These are phyloP conservation scores for Hamigera avellanea DNA, from an alignment of 495 filamentous ascomycete species.

Conservation along the genomic window DNA sequence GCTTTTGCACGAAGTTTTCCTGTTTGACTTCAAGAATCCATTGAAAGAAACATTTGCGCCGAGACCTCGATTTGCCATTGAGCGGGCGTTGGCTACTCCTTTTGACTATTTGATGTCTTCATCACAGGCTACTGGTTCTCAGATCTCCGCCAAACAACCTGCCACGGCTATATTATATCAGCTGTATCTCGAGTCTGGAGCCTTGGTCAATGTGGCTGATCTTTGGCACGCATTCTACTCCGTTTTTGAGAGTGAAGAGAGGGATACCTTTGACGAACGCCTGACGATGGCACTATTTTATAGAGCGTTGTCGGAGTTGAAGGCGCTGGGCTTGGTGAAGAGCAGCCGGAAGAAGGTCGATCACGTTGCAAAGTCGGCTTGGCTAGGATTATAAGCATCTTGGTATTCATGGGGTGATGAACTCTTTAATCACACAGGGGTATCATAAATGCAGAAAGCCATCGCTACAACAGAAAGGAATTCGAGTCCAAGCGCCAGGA, in stretches of 20 bases:
- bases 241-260: constrained; percentile 55
- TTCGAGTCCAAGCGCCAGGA: no score
- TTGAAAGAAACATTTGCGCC: constrained; percentile 76
- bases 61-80: constrained; percentile 63
- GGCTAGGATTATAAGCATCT: constrained; percentile 47
- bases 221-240: constrained; percentile 80
- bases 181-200: constrained; percentile 80
- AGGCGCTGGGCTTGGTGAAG: constrained; percentile 76
- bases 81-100: constrained; percentile 67
- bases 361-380: constrained; percentile 72
- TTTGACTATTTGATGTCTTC: constrained; percentile 78
- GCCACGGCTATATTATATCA: constrained; percentile 78
- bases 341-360: constrained; percentile 82
- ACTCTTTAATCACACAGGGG: constrained; percentile 5
- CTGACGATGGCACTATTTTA: constrained; percentile 66
- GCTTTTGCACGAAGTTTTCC: constrained; percentile 68
- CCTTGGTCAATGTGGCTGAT: constrained; percentile 79
- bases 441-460: constrained; percentile 6
- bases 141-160: constrained; percentile 53
- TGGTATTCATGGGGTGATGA: no score
- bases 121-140: constrained; percentile 18
- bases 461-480: neutral
- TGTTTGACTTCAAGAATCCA: constrained; percentile 72
- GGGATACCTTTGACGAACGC: constrained; percentile 35
- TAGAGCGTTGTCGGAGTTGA: constrained; percentile 69